Conservation (phyloP, 164 flowering plant species). For the Nymphaea colorata region DNA sequence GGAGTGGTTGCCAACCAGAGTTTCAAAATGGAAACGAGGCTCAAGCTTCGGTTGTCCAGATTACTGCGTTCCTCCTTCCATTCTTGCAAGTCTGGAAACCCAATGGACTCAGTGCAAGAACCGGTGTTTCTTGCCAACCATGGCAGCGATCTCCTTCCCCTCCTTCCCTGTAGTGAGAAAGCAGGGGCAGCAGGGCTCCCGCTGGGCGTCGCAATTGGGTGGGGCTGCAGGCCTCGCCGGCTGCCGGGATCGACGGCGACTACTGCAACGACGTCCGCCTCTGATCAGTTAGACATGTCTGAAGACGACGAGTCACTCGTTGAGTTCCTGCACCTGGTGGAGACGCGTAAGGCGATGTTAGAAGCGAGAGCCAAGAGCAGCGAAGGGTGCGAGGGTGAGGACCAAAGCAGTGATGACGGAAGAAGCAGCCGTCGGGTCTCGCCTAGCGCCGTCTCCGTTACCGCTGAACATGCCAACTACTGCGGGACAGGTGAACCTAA, state of each 20-base stretch:
- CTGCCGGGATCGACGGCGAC: not conserved
- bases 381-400: not conserved
- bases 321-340: not conserved
- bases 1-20: not conserved
- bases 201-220: not conserved
- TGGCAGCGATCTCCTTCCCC: not conserved
- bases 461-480: too few relatives aligned
- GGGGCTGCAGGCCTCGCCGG: not conserved
- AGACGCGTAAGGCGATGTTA: not conserved
- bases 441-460: too few relatives aligned
- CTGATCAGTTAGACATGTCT: not conserved
- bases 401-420: not conserved
- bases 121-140: not conserved
- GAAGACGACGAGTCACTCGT: not conserved
- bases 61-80: not conserved
- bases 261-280: not conserved
- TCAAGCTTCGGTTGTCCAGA: not conserved
- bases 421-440: too few relatives aligned
- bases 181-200: not conserved
- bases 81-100: not conserved
- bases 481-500: too few relatives aligned
- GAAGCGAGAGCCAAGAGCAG: not conserved
- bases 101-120: not conserved
- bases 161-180: not conserved
- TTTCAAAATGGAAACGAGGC: not conserved